Base-by-base conservation (phyloP, 1,139 yeast species). In the Hemisphaericaspora xylanilytica region DNA sequence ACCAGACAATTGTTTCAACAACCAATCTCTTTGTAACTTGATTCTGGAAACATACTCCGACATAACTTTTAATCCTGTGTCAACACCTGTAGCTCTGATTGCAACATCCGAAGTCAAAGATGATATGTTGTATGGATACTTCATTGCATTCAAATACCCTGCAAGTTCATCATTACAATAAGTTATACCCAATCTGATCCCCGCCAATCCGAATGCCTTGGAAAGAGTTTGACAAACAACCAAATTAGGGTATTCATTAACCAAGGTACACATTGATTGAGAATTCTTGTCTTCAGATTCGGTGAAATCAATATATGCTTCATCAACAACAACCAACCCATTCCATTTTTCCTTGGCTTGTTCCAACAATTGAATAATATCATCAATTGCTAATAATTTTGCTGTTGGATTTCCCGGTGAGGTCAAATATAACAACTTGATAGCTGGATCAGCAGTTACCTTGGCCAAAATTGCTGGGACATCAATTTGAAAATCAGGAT, bases 331-430 rank as follows among this genome's bases (percentile, higher is more conserved):
- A 9, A 92, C 79, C 26, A 90, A 60, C 3, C 96, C 97, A 52
- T 82, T 80, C 84, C 89, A 83, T 22, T 61, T 59, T 3, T 53
- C 41, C 1, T 42, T 36, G 15, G 73, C 71, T 22, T 70, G 67
- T 10, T 68, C 56, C 39, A 87, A 63, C 17, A 92, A 60, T 35
- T 68, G 61, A 34, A 77, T 64, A 15, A 92, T 63, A 18, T 66
- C 62, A 0, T 59, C 61, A 8, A 73, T 69, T 20, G 73, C 69
- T 29, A 92, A 59, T 36, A 79, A 63, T 28, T 80, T 75, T 4
- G 85, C 97, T 0, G 98, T 92, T 25, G 98, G 98, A 58, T 92
- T 92, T 22, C 98, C 98, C n/a, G 98, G 98, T 1, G 97, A 86
- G n/a, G 97, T 90, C 46, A 90, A 66, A 58, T 88, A 90, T 2